A percentile compares a stretch with the other conserved stretches of the same genome.
phyloP scores from a whole-genome alignment of 805 yeast species.

The Yueomyces sp. region DNA sequence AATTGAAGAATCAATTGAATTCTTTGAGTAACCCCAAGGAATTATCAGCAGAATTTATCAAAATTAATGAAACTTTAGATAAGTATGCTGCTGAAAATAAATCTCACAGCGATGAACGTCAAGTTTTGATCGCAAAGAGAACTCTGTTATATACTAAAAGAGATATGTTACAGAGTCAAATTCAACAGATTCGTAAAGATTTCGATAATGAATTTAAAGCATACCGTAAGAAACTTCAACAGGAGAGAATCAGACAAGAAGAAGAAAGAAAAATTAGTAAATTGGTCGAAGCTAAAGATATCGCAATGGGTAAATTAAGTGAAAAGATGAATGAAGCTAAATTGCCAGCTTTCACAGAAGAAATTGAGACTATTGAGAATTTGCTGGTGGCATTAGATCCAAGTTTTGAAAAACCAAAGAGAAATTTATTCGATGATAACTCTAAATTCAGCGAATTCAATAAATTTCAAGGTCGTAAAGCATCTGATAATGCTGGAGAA shows the following conservation, averaged over 20 bases:
- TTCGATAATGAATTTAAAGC: conserved; percentile 60
- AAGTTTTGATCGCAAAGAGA: conserved; percentile 48
- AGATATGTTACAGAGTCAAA: conserved; percentile 48
- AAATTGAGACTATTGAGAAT: conserved; percentile 59
- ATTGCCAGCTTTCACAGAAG: conserved; percentile 71
- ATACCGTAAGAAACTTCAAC: conserved; percentile 51
- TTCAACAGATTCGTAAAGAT: conserved; percentile 53
- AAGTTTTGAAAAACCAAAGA: conserved; percentile 43
- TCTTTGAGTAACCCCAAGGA: conserved; percentile 38
- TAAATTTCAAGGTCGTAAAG: neutral
- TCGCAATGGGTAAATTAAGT: conserved; percentile 47
- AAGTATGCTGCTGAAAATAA: neutral
- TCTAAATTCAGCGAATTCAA: conserved; percentile 12
- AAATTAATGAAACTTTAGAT: neutral
- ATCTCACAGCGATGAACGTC: conserved; percentile 35
- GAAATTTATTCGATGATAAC: conserved; percentile 17
- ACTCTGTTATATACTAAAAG: conserved; percentile 47
- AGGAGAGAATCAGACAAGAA: conserved; percentile 56
- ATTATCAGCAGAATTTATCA: conserved; percentile 20
- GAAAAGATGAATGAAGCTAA: conserved; percentile 51
- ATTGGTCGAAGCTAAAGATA: conserved; percentile 33
- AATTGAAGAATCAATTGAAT: conserved; percentile 51
- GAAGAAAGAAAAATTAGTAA: conserved; percentile 34
- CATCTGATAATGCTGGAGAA: conserved; percentile 29
- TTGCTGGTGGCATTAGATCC: conserved; percentile 68